These are phyloP conservation scores for Durio zibethinus DNA, from an alignment of 345 rosid genomes.

Conservation along the genomic window DNA sequence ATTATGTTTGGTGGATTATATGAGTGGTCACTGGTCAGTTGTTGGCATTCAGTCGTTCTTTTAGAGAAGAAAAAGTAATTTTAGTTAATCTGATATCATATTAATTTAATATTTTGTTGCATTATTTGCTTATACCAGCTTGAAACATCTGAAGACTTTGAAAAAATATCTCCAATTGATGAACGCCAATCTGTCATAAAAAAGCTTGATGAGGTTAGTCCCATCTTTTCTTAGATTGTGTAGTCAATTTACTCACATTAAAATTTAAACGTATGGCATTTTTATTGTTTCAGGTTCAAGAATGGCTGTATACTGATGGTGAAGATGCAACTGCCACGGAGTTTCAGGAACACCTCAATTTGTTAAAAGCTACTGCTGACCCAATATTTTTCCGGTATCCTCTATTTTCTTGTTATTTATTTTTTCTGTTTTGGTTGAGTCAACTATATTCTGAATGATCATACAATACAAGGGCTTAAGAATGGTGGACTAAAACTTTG, in stretches of 20 bases:
- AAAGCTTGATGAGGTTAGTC: conserved; percentile 84
- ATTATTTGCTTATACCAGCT: conserved; percentile 46
- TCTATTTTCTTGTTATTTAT: background rate
- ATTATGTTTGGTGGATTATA: conserved; percentile 2
- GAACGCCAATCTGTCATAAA: conserved; percentile 75
- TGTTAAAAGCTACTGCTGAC: conserved; percentile 65
- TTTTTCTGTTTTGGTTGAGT: background rate
- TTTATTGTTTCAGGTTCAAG: conserved; percentile 67
- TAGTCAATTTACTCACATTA: background rate
- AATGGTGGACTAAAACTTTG: background rate
- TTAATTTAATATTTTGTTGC: conserved; percentile 8
- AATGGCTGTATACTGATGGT: conserved; percentile 96
- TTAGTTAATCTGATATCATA: background rate
- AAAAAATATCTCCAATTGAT: conserved; percentile 65
- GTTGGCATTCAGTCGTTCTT: background rate
- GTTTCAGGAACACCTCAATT: conserved; percentile 67
- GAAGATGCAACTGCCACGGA: conserved; percentile 83
- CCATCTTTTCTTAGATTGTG: conserved; percentile 7
- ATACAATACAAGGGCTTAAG: background rate
- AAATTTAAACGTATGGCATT: conserved; percentile 7
- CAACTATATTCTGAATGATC: background rate
- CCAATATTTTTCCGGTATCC: conserved; percentile 77
- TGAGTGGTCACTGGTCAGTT: background rate
- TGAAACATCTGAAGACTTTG: conserved; percentile 64
- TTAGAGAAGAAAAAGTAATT: background rate